Percentiles rank a stretch among this genome's conserved stretches.
phyloP scores from a whole-genome alignment of 2,329 filamentous ascomycete species.

The Chalaropsis thielavioides region DNA sequence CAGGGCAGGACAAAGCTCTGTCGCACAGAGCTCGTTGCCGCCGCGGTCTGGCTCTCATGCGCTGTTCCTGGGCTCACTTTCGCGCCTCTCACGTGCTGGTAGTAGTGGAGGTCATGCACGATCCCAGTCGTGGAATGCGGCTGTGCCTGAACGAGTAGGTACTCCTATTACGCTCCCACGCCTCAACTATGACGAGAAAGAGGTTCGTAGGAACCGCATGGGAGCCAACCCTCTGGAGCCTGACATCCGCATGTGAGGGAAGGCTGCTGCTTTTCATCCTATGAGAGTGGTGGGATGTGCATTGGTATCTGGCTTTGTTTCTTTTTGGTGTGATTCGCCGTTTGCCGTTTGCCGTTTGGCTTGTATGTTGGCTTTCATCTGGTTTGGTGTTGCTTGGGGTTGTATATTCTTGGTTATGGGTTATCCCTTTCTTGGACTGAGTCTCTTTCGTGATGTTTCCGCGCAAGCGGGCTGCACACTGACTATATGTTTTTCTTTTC shows the following conservation, averaged over 20 bases:
- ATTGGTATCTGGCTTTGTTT: background rate
- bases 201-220: conserved; percentile 1
- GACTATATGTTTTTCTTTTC: background rate
- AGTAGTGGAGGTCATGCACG: conserved; percentile 6
- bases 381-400: too few species aligned
- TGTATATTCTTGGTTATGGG: background rate
- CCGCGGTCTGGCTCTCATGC: background rate
- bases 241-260: conserved; percentile 10
- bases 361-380: background rate
- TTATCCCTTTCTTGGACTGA: background rate
- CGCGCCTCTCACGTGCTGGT: background rate
- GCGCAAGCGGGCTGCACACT: background rate
- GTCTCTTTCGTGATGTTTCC: background rate
- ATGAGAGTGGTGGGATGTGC: background rate
- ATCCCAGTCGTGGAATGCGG: conserved; percentile 16
- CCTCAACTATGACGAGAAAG: conserved; percentile 8
- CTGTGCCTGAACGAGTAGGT: background rate
- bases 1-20: background rate
- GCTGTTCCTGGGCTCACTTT: background rate
- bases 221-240: conserved; percentile 12
- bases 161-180: conserved; percentile 8
- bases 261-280: background rate
- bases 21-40: background rate
- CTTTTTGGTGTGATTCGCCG: background rate
- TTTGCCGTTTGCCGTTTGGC: too few species aligned